phyloP scores from a whole-genome alignment of 441 rosid species.

The Populus hybrid region DNA sequence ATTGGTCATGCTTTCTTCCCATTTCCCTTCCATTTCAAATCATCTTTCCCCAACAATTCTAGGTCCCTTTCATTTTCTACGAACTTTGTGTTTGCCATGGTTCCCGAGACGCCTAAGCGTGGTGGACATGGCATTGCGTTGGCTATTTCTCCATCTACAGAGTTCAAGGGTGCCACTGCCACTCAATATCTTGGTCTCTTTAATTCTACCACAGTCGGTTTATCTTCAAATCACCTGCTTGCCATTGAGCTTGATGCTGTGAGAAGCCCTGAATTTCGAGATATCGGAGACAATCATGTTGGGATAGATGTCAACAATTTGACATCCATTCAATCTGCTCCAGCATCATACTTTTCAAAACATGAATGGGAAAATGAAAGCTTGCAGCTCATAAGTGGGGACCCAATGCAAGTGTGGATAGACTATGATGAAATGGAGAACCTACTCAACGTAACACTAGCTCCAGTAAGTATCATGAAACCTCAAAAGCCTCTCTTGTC shows the following conservation, averaged over 20 bases:
- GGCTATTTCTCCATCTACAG: conserved; percentile 39
- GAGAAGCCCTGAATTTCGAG: conserved; percentile 26
- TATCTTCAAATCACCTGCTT: conserved; percentile 33
- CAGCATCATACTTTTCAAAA: conserved; percentile 39
- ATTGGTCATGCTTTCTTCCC: conserved; percentile 53
- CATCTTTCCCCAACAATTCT: conserved; percentile 21
- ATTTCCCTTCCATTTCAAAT: conserved; percentile 38
- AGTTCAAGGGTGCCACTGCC: conserved; percentile 32
- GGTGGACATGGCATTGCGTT: conserved; percentile 62
- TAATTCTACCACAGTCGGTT: conserved; percentile 29
- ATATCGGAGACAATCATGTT: conserved; percentile 46
- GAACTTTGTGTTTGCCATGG: conserved; percentile 46
- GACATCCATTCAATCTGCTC: conserved; percentile 30
- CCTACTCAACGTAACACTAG: conserved; percentile 45
- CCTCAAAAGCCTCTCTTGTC: conserved; percentile 52
- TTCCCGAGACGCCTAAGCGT: conserved; percentile 22
- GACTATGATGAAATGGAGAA: conserved; percentile 36
- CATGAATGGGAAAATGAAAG: conserved; percentile 20
- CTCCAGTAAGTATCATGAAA: conserved; percentile 31
- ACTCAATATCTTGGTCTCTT: conserved; percentile 45
- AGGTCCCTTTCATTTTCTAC: conserved; percentile 49
- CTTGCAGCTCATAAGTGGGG: conserved; percentile 35
- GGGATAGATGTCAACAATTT: conserved; percentile 54
- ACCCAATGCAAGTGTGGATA: conserved; percentile 51
- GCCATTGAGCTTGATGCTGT: conserved; percentile 59